Percentiles rank a stretch among this genome's conserved stretches.
phyloP scores from a whole-genome alignment of 1,139 yeast genomes.

The Blastobotrys niveus region DNA sequence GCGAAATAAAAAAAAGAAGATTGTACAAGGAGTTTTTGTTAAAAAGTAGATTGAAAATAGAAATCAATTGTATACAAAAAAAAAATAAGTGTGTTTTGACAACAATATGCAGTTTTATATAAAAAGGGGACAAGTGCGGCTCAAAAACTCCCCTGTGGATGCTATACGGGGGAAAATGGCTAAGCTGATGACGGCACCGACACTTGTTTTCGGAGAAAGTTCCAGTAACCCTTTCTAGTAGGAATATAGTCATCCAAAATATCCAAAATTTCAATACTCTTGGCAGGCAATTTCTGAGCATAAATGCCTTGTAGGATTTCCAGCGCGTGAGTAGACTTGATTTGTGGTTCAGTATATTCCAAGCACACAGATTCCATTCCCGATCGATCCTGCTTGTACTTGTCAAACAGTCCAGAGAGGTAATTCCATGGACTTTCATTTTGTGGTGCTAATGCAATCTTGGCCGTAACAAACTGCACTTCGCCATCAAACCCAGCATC shows the following conservation, averaged over 20 bases:
- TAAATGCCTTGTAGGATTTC: constrained; percentile 57
- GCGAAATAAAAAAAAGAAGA: too few species aligned
- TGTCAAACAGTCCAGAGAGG: constrained; percentile 52
- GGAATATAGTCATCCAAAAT: constrained; percentile 57
- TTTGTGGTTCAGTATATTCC: constrained; percentile 35
- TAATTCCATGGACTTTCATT: constrained; percentile 91
- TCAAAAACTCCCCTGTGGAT: too few species aligned
- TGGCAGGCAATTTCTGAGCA: constrained; percentile 29
- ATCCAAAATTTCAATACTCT: constrained; percentile 44
- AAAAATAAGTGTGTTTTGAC: not conserved
- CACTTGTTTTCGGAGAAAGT: constrained; percentile 18
- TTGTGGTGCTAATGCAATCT: constrained; percentile 61
- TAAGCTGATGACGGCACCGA: not conserved
- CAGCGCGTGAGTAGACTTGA: constrained; percentile 58
- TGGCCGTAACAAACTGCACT: constrained; percentile 41
- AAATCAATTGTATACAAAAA: constrained; percentile 3
- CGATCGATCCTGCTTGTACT: constrained; percentile 26
- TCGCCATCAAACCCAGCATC: constrained; percentile 37
- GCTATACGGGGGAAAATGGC: too few species aligned
- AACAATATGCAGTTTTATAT: too few species aligned
- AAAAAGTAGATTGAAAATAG: not conserved
- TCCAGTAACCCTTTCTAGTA: constrained; percentile 66
- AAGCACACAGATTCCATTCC: constrained; percentile 44
- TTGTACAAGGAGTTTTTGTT: not conserved
- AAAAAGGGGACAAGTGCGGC: too few species aligned